Conservation (phyloP, 257 asterid genomes). For the Plectranthus barbatus region DNA sequence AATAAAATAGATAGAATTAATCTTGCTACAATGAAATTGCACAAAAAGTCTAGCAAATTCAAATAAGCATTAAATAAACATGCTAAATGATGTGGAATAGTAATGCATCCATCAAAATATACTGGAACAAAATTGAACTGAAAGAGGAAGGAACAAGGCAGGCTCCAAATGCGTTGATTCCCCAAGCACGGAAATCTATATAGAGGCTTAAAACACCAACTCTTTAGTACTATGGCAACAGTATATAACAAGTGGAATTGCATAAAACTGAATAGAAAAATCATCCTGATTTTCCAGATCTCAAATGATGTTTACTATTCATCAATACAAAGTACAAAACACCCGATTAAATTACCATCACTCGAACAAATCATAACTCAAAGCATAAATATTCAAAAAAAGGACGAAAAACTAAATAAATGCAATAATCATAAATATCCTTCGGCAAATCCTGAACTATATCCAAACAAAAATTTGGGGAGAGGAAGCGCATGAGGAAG, state of each 20-base stretch:
- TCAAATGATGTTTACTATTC: neutral
- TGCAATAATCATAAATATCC: neutral
- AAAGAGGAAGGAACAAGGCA: neutral
- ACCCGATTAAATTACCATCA: neutral
- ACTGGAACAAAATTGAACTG: neutral
- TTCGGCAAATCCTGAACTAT: neutral
- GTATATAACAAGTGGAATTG: neutral
- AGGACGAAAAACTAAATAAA: neutral
- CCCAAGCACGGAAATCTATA: neutral
- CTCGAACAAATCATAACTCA: neutral
- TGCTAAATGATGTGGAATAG: neutral
- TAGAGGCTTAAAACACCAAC: neutral
- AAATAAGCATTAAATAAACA: neutral
- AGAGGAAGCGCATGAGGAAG: neutral
- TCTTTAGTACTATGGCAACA: neutral
- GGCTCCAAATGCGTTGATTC: neutral
- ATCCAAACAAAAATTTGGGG: neutral
- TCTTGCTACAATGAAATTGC: neutral
- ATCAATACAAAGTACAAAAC: neutral
- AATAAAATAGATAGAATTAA: neutral
- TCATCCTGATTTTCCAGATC: neutral
- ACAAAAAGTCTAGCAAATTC: neutral
- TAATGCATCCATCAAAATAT: neutral
- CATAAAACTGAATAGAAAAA: neutral
- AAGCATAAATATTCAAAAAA: neutral